A percentile compares a stretch with the other conserved stretches of the same genome.
Evolutionary conservation across 2,329 filamentous ascomycete genomes (phyloP).

Genomic region (Xylaria sp.): DNA sequence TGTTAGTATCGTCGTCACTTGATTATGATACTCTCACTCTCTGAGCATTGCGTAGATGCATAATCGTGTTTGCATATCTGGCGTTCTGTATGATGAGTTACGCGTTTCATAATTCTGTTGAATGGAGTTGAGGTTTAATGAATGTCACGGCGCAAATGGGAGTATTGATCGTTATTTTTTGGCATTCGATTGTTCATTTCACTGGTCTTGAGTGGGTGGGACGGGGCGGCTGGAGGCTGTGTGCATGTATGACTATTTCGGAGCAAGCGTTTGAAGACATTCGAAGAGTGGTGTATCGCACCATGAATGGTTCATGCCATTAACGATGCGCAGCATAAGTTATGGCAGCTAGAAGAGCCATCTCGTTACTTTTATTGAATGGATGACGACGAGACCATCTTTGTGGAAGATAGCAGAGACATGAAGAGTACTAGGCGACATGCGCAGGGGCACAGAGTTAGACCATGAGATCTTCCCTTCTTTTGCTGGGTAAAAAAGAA

Average conservation of each 20-base stretch:
- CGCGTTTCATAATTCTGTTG: constrained; percentile 16
- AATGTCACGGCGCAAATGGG: constrained; percentile 33
- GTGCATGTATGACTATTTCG: constrained; percentile 34
- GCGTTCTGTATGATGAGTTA: constrained; percentile 42
- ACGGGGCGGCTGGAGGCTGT: neutral
- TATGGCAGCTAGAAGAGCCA: constrained; percentile 20
- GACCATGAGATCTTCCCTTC: constrained; percentile 29
- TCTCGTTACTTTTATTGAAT: constrained; percentile 16
- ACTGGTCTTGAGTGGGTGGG: constrained; percentile 8
- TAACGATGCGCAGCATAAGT: constrained; percentile 13
- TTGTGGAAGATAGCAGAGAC: constrained; percentile 29
- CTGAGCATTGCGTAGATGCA: constrained; percentile 24
- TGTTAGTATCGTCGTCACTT: constrained; percentile 62
- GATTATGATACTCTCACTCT: constrained; percentile 8
- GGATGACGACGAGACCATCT: constrained; percentile 23
- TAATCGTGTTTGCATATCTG: constrained; percentile 29
- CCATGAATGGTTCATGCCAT: constrained; percentile 3
- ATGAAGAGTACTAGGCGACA: constrained; percentile 16
- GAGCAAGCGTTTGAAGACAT: constrained; percentile 21
- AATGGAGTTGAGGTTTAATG: constrained; percentile 42
- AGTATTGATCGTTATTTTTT: constrained; percentile 31
- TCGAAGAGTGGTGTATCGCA: constrained; percentile 15
- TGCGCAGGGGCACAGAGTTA: constrained; percentile 29
- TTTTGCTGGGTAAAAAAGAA: constrained; percentile 17
- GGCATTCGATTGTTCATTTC: constrained; percentile 30